Evolutionary conservation across 495 filamentous ascomycete species (phyloP), one percentile per base, ranked within the genome.

Genomic region (Aspergillus sclerotiicarbonarius): DNA sequence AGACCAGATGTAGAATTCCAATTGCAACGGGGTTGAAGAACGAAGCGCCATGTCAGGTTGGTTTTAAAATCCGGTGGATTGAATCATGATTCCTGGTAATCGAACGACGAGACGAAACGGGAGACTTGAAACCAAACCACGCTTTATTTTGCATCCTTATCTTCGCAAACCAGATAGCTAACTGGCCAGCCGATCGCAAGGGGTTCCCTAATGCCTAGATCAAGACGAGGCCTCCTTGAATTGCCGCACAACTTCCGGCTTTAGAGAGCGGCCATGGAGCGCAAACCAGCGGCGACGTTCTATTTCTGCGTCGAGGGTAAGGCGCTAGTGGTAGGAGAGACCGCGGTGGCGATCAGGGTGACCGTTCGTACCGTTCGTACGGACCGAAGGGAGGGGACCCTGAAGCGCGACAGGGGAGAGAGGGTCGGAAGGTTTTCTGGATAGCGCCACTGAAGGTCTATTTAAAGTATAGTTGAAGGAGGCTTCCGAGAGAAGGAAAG

Each of bases 361-460:
- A 7, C 1, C 37, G 37, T 12, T 50, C 21, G 21, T 30, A 25
- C 13, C 20, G 47, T 50, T 31, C 47, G 21, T 50, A 25, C 47
- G 18, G 47, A 50, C 15, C 31, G 47, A 50, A 50, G 47, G 47
- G 47, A 25, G 46, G 29, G 20, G 18, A 30, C 20, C 29, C 46
- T 21, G 46, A 15, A n/a, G 29, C 15, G 31, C 47, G 47, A 29
- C 8, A 50, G 6, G 47, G 25, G 25, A 46, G 46, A 15, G 21
- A 49, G 47, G 29, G 31, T 50, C 31, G 47, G 46, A 16, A 30
- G 21, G 46, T 15, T 29, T 29, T 21, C 29, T 7, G n/a, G 21
- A 50, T 32, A 25, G 47, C 47, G 47, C 29, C 47, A 12, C 47
- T 31, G 47, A 50, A 29, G 47, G 47, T 10, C 31, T 50, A 50